phyloP scores from a whole-genome alignment of 1,284 basidiomycete genomes.

The Malassezia brasiliensis region DNA sequence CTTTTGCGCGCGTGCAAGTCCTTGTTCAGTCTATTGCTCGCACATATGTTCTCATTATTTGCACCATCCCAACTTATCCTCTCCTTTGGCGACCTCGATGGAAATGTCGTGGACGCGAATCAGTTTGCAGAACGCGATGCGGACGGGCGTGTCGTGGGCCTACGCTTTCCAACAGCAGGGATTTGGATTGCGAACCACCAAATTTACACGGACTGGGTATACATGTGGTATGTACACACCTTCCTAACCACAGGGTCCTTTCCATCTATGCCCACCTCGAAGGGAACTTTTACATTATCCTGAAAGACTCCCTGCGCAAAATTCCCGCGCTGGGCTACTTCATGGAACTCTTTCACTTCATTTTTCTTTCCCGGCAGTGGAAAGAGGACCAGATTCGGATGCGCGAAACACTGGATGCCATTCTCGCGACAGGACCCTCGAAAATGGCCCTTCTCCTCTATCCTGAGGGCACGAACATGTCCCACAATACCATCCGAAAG shows the following conservation, averaged over 20 bases:
- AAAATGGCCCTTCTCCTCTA: not conserved
- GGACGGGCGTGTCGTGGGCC: not conserved
- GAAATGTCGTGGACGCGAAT: not conserved
- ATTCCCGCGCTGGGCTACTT: not conserved
- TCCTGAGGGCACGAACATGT: constrained; percentile 3
- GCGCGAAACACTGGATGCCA: not conserved
- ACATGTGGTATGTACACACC: not conserved
- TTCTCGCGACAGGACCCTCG: not conserved
- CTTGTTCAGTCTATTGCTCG: not conserved
- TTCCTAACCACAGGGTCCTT: not conserved
- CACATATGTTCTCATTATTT: not conserved
- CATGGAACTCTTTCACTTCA: not conserved
- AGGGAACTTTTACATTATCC: not conserved
- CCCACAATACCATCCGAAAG: not conserved
- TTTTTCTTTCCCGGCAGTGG: constrained; percentile 5
- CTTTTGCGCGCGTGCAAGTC: not conserved
- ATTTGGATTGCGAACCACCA: constrained; percentile 9
- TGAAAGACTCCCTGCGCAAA: constrained; percentile 1
- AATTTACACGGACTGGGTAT: constrained; percentile 9
- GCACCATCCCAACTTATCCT: not conserved
- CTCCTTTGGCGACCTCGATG: not conserved
- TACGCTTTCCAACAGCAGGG: not conserved
- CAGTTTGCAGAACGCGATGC: not conserved
- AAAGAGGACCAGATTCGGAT: not conserved
- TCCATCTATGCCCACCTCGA: not conserved